These are phyloP conservation scores for Chalaropsis ovoidea DNA, from an alignment of 2,329 filamentous ascomycete species.

Conservation along the genomic window DNA sequence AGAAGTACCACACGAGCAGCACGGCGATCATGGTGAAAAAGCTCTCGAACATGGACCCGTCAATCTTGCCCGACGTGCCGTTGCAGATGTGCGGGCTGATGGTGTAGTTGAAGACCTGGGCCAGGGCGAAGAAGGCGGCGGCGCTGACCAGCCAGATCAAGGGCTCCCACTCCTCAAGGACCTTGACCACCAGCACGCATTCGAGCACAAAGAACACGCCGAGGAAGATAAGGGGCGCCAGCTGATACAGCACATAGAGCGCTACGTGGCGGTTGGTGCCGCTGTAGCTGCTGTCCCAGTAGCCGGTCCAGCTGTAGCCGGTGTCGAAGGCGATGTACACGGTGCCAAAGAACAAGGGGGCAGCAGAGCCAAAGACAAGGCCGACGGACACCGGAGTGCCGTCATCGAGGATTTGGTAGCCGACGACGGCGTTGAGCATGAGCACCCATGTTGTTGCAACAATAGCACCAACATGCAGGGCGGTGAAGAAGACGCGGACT, in stretches of 20 bases:
- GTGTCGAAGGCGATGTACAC: constrained; percentile 95
- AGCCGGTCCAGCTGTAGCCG: constrained; percentile 71
- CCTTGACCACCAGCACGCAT: constrained; percentile 66
- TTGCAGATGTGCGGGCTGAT: constrained; percentile 84
- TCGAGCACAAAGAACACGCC: constrained; percentile 79
- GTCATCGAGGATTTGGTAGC: constrained; percentile 88
- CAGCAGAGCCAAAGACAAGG: constrained; percentile 60
- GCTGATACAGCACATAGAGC: constrained; percentile 88
- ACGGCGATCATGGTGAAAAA: constrained; percentile 83
- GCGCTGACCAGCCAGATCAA: constrained; percentile 77
- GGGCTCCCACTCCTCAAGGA: constrained; percentile 82
- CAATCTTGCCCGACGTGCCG: constrained; percentile 73
- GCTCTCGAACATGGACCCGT: constrained; percentile 86
- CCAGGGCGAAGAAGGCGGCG: constrained; percentile 73
- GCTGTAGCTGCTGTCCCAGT: constrained; percentile 54
- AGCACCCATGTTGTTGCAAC: constrained; percentile 82
- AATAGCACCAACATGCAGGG: constrained; percentile 82
- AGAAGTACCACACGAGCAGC: constrained; percentile 81
- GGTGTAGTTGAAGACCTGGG: constrained; percentile 93
- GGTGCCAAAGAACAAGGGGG: constrained; percentile 71
- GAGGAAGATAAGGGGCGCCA: constrained; percentile 81
- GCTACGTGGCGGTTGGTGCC: constrained; percentile 65
- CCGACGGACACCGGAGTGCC: constrained; percentile 76
- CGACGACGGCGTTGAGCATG: constrained; percentile 82
- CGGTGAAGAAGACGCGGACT: constrained; percentile 73